Conservation (phyloP, 768 basidiomycete species). For the Exsudoporus frostii region DNA sequence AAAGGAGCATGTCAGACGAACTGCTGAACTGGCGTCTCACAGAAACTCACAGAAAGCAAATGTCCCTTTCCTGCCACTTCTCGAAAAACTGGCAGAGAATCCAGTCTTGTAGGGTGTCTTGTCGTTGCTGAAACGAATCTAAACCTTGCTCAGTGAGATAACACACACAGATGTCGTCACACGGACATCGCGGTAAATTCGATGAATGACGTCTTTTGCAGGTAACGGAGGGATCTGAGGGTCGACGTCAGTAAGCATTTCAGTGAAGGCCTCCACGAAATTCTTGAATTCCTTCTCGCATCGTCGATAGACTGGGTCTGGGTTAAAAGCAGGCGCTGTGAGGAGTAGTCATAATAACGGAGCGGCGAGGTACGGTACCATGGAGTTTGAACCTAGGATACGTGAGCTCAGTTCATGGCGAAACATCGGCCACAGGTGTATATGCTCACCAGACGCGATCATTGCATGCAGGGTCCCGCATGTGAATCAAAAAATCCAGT, state of each 20-base stretch:
- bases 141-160: slow-evolving; percentile 3
- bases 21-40: not conserved
- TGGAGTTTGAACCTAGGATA: slow-evolving; percentile 76
- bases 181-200: slow-evolving; percentile 86
- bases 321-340: not conserved
- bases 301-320: slow-evolving; percentile 34
- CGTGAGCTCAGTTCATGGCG: not conserved
- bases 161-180: not conserved
- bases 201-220: slow-evolving; percentile 85
- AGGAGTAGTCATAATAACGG: not conserved
- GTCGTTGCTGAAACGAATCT: slow-evolving; percentile 89
- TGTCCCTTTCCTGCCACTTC: slow-evolving; percentile 86
- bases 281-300: slow-evolving; percentile 89
- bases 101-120: slow-evolving; percentile 93
- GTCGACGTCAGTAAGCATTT: slow-evolving; percentile 68
- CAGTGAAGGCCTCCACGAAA: slow-evolving; percentile 73
- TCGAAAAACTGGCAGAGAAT: slow-evolving; percentile 80
- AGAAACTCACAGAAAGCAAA: slow-evolving; percentile 76
- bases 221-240: slow-evolving; percentile 84
- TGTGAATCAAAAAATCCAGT: slow-evolving; percentile 66
- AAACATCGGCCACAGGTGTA: not conserved
- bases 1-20: slow-evolving; percentile 9
- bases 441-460: slow-evolving; percentile 72
- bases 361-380: slow-evolving; percentile 37
- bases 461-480: slow-evolving; percentile 75